Base-by-base conservation (phyloP, 2,329 filamentous ascomycete genomes). In the Colletotrichum tamarilloi region DNA sequence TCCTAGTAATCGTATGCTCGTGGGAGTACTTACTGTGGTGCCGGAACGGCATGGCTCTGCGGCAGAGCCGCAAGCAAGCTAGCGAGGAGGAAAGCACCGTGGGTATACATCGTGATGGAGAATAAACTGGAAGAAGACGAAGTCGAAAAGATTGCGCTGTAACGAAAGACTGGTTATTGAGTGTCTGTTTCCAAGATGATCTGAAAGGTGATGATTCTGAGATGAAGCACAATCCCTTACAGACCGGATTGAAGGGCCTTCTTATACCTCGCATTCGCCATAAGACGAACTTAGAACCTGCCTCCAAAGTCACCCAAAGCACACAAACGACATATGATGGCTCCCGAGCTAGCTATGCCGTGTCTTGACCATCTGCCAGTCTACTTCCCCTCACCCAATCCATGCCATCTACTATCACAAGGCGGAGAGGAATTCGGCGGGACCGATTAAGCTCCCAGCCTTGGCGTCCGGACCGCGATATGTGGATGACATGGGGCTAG, bases 51-150 rank as follows among this genome's bases (percentile, higher is more conserved):
- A 57, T 30, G 42, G 11, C 46, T 60, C 26, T 6, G 46, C 9
- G 70, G 70, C 32, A 73, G 30, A 70, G 46, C 67, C 46, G 60
- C 70, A 24, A 73, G 22, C 5, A 73, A 60, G 2, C 55, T 24
- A n/a, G 42, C 42, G 11, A 73, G 8, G 2, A 73, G 67, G 14
- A 73, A 57, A 4, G 62, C 46, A 16, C 55, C 67, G 55, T 66
- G 55, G 14, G 46, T 42, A 12, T 60, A n/a, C 67, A 73, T 73
- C 22, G 14, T 52, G 32, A 12, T 4, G 1, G 5, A 30, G 30
- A 5, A 14, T 32, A 19, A 24, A 35, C 11, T 11, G 26, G 22
- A 55, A 30, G 5, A 2, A 35, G 1, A n/a, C 0, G 12, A 56
- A 8, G 19, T 19, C 30, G 26, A 19, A 26, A 2, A 26, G 5